Base-by-base conservation (phyloP, 2,329 filamentous ascomycete genomes). In the Fusarium sp. region DNA sequence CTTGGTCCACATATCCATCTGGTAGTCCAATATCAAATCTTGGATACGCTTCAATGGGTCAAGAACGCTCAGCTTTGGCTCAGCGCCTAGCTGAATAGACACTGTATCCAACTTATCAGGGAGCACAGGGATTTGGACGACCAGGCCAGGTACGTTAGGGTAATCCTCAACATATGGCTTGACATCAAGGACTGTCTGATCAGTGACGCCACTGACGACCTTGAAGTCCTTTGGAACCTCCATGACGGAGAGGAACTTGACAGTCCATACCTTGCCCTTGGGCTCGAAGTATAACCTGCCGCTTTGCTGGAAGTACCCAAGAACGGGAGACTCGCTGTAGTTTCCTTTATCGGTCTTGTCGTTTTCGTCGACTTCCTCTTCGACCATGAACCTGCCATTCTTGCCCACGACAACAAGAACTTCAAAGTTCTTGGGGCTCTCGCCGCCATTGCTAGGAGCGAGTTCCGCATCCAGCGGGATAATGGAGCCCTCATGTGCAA, bases 401-500 rank as follows among this genome's bases (percentile, higher is more conserved):
- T 77, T 74, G 9, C 85, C 85, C 5, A 85, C 79, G 0, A 85
- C 81, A 2, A 86, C 78, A 0, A 88, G 76, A 32, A 90, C 76
- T 65, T 89, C 86, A 20, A 89, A 79, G 2, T 75, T 76, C 4
- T 78, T 74, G 0, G 87, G 87, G 52, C 85, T 86, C 1, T 77
- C 74, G 2, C 82, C 83, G 3, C 87, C 87, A 55, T 88, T 88
- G 4, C 66, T 71, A 0, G 85, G 84, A 4, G 76, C 77, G 3
- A n/a, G n/a, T 1, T 67, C 48, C 3, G 75, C 80, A 61, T 91
- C 88, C 0, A 90, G 79, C 0, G 88, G 86, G 9, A 91, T 80
- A 59, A 91, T 89, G 15, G 88, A 81, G 0, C 89, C 89, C 74
- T 89, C 85, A 0, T 78, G 78, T 3, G 87, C 84, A 17, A 91